A percentile compares a stretch with the other conserved stretches of the same genome.
Evolutionary conservation across 164 flowering plant species (phyloP).

Genomic region (Cinnamomum chago): DNA sequence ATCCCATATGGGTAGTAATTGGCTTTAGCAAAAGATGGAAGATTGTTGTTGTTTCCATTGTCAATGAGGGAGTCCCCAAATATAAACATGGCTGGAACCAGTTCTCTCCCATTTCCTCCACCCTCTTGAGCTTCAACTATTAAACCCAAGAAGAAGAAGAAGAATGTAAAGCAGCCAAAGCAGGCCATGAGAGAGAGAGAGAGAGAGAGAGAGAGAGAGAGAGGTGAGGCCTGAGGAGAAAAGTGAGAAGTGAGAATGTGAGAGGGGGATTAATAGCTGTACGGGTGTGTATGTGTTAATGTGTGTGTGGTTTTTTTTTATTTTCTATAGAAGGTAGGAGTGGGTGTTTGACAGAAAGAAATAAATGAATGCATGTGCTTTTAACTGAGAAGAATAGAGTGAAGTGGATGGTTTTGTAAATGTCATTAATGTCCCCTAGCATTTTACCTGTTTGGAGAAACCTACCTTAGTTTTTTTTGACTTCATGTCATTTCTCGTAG

Average conservation of each 20-base stretch:
- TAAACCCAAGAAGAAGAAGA: background rate
- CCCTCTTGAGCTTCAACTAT: slow-evolving; percentile 4
- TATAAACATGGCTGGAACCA: slow-evolving; percentile 68
- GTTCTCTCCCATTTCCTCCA: slow-evolving; percentile 20
- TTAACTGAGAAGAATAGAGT: background rate
- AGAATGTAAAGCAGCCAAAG: background rate
- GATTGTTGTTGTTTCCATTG: slow-evolving; percentile 72
- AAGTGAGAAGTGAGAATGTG: background rate
- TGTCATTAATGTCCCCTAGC: background rate
- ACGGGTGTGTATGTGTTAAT: no score
- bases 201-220: slow-evolving; percentile 4
- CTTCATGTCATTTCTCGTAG: no score
- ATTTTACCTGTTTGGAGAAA: no score
- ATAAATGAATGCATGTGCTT: background rate
- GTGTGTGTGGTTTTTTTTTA: no score
- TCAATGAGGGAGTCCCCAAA: slow-evolving; percentile 86
- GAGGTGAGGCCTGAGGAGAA: no score
- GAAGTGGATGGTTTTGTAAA: background rate
- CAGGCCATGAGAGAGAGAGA: slow-evolving; percentile 11
- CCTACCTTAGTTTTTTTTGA: no score
- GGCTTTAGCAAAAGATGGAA: slow-evolving; percentile 80
- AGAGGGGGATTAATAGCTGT: background rate
- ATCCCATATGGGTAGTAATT: slow-evolving; percentile 91
- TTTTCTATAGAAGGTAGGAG: background rate
- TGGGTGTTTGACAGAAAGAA: background rate